These are phyloP conservation scores for Ophioceras dolichostomum DNA, from an alignment of 2,329 filamentous ascomycete species.

Conservation along the genomic window DNA sequence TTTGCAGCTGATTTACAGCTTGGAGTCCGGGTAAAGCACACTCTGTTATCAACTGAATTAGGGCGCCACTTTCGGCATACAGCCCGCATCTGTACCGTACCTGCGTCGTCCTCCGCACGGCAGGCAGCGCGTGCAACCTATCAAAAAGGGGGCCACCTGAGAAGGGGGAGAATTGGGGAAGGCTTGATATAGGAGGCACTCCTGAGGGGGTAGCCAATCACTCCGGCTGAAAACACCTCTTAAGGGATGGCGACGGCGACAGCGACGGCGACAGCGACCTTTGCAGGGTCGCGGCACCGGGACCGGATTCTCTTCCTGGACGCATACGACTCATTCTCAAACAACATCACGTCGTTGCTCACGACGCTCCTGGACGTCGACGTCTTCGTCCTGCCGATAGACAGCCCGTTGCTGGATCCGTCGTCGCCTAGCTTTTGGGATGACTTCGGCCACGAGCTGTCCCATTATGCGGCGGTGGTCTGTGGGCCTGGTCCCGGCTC, in stretches of 20 bases:
- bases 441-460: conserved; percentile 36
- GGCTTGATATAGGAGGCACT: no score
- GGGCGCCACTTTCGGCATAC: background rate
- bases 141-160: background rate
- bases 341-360: conserved; percentile 82
- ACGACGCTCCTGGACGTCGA: conserved; percentile 54
- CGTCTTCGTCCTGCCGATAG: conserved; percentile 63
- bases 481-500: conserved; percentile 85
- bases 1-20: no score
- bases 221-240: background rate
- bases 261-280: background rate
- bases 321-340: conserved; percentile 93
- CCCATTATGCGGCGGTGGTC: conserved; percentile 69
- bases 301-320: conserved; percentile 71
- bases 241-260: background rate
- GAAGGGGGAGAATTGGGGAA: no score
- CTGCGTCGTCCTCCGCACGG: background rate
- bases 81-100: background rate
- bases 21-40: no score
- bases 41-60: background rate
- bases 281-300: background rate
- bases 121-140: background rate
- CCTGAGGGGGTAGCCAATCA: background rate
- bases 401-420: conserved; percentile 23
- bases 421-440: conserved; percentile 23